Percentiles rank a stretch among this genome's conserved stretches.
These are phyloP conservation scores for Luzula sylvatica DNA, from an alignment of 176 grass and related monocot genomes.

Conservation along the genomic window DNA sequence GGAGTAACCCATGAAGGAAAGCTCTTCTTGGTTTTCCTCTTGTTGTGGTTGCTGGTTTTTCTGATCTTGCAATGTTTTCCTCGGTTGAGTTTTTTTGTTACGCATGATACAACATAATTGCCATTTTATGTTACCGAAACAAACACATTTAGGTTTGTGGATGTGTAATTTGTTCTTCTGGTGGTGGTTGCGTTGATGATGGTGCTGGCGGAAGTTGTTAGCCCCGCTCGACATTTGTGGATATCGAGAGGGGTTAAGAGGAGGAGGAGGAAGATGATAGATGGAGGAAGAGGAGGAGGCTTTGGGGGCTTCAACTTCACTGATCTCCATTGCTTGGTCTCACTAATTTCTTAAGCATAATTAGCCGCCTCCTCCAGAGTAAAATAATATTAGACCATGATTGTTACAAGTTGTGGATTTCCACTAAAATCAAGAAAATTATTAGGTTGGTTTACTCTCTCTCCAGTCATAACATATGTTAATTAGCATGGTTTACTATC, in stretches of 20 bases:
- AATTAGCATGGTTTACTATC: no score
- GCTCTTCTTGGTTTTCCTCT: conserved; percentile 2
- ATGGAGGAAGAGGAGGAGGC: conserved; percentile 1
- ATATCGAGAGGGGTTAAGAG: neutral
- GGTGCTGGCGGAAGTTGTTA: conserved; percentile 3
- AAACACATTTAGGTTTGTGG: conserved; percentile 18
- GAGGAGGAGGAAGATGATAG: conserved; percentile 7
- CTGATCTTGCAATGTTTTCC: neutral
- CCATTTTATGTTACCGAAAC: conserved; percentile 8
- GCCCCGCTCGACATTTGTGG: conserved; percentile 6
- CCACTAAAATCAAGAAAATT: no score
- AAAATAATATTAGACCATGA: no score
- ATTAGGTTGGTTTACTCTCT: no score
- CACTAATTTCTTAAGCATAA: no score
- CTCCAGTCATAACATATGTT: no score
- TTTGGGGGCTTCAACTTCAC: neutral
- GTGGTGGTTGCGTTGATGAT: neutral
- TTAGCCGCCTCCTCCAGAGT: no score
- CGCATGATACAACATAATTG: conserved; percentile 16
- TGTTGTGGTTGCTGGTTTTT: neutral
- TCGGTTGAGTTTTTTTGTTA: neutral
- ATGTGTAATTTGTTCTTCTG: neutral
- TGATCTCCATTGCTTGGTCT: neutral
- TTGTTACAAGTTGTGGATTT: no score
- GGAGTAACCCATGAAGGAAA: conserved; percentile 15